A percentile compares a stretch with the other conserved stretches of the same genome.
These are phyloP conservation scores for Aurantiochytrium sp. DNA, from an alignment of 108 stramenopile species.

Conservation along the genomic window DNA sequence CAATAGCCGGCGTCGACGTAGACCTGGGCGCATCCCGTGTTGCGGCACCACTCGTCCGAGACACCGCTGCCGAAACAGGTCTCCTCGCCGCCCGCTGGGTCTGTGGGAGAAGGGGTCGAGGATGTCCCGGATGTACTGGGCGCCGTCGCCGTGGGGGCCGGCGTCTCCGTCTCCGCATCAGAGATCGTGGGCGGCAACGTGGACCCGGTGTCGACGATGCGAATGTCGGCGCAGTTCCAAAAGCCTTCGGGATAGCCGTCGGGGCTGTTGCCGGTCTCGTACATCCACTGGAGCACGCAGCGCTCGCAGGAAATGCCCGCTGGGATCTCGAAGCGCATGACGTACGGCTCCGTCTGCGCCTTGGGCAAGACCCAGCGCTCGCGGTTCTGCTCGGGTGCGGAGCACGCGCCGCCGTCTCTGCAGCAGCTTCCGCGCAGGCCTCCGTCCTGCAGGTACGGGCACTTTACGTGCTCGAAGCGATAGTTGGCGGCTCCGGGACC, in stretches of 20 bases:
- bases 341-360: constrained; percentile 1
- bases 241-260: constrained; percentile 48
- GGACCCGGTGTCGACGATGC: constrained; percentile 34
- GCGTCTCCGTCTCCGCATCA: constrained; percentile 23
- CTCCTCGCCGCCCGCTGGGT: background rate
- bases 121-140: too few species aligned
- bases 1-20: background rate
- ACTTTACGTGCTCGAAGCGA: constrained; percentile 8
- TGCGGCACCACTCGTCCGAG: background rate
- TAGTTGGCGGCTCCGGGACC: background rate
- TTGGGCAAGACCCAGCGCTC: constrained; percentile 16
- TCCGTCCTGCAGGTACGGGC: background rate
- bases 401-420: background rate
- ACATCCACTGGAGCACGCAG: constrained; percentile 68
- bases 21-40: background rate
- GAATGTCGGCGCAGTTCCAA: constrained; percentile 27
- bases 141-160: background rate
- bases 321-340: constrained; percentile 56
- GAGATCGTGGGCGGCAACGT: background rate
- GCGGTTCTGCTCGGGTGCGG: background rate
- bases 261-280: constrained; percentile 63
- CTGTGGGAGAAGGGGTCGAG: background rate
- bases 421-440: constrained; percentile 22
- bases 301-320: constrained; percentile 56
- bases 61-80: background rate